Evolutionary conservation across 2,329 filamentous ascomycete genomes (phyloP).

Genomic region (Apiospora arundinis): DNA sequence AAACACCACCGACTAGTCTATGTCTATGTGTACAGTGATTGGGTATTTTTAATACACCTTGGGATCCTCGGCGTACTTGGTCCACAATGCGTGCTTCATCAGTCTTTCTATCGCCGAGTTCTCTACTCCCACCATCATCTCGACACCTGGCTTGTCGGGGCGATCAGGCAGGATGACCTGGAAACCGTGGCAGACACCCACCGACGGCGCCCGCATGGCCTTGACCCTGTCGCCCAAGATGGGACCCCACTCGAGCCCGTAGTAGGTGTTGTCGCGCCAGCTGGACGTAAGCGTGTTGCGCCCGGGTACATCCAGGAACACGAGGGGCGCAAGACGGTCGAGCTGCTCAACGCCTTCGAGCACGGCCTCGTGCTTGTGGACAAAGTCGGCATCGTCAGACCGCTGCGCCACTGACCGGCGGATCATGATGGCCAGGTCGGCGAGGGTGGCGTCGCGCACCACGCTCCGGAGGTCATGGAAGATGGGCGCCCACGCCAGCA

Average conservation of each 20-base stretch:
- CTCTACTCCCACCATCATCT: slow-evolving; percentile 21
- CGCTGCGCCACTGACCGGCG: not conserved
- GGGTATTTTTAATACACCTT: not conserved
- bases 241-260: slow-evolving; percentile 42
- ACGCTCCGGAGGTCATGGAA: slow-evolving; percentile 1
- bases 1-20: not conserved
- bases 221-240: slow-evolving; percentile 37
- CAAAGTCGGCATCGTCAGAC: slow-evolving; percentile 3
- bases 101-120: slow-evolving; percentile 12
- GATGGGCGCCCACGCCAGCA: slow-evolving; percentile 20
- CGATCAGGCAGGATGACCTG: slow-evolving; percentile 24
- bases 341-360: not conserved
- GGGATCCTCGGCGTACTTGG: slow-evolving; percentile 7
- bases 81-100: slow-evolving; percentile 20
- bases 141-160: slow-evolving; percentile 19
- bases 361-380: slow-evolving; percentile 15
- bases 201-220: slow-evolving; percentile 38
- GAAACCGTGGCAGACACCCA: slow-evolving; percentile 24
- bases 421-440: slow-evolving; percentile 15
- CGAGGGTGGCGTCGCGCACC: not conserved
- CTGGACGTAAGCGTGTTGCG: slow-evolving; percentile 23
- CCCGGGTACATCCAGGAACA: slow-evolving; percentile 16
- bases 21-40: not conserved
- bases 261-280: slow-evolving; percentile 42
- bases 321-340: not conserved